Percentiles rank a stretch among this genome's conserved stretches.
Evolutionary conservation across 2,329 filamentous ascomycete genomes (phyloP).

Genomic region (Pseudocercospora crystallina): DNA sequence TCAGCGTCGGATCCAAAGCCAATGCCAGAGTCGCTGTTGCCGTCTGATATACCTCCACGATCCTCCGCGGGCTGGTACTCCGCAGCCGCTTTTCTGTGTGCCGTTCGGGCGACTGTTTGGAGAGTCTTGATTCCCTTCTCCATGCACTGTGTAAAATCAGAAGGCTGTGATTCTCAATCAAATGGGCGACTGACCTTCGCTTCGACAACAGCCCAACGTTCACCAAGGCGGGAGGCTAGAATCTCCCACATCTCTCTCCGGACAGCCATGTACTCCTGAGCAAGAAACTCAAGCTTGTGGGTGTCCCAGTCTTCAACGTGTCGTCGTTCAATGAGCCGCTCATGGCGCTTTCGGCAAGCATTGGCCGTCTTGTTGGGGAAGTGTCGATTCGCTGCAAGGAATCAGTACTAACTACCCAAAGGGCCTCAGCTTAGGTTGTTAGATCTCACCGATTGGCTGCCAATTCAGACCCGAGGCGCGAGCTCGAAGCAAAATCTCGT

Average conservation of each 20-base stretch:
- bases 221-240: conserved; percentile 62
- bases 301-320: conserved; percentile 77
- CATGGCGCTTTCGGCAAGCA: conserved; percentile 85
- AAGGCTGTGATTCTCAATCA: conserved; percentile 36
- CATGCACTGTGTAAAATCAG: conserved; percentile 63
- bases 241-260: conserved; percentile 79
- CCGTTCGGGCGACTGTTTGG: conserved; percentile 66
- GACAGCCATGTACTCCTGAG: conserved; percentile 75
- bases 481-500: conserved; percentile 69
- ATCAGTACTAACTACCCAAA: no score
- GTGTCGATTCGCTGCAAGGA: conserved; percentile 57
- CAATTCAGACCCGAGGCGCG: conserved; percentile 77
- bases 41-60: conserved; percentile 41
- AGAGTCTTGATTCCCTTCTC: conserved; percentile 80
- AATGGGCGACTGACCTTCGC: conserved; percentile 64
- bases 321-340: conserved; percentile 73
- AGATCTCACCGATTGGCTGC: conserved; percentile 61
- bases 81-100: conserved; percentile 62
- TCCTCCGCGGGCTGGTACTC: conserved; percentile 32
- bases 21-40: conserved; percentile 69
- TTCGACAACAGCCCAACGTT: conserved; percentile 68
- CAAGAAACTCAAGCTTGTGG: conserved; percentile 70
- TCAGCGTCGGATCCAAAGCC: conserved; percentile 53
- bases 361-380: conserved; percentile 77
- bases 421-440: no score